These are phyloP conservation scores for Liquidambar formosana DNA, from an alignment of 164 flowering plant genomes.

Conservation along the genomic window DNA sequence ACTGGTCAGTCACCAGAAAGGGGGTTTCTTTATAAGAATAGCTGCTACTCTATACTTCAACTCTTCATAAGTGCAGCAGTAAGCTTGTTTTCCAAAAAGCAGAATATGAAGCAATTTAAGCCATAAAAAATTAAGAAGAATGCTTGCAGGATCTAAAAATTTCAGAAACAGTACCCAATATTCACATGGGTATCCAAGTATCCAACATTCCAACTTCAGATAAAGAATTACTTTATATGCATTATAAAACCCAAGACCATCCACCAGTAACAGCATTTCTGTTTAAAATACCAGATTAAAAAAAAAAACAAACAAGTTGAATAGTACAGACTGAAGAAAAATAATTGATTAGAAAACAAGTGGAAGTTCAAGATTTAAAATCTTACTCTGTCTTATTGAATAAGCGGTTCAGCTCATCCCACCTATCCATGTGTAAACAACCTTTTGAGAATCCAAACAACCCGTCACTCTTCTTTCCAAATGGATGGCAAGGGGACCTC, in stretches of 20 bases:
- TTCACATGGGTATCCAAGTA: too few species aligned
- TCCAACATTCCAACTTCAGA: too few species aligned
- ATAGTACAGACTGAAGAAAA: background rate
- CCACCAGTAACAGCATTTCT: too few species aligned
- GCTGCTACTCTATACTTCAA: too few species aligned
- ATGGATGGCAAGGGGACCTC: slow-evolving; percentile 62
- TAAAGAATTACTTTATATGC: too few species aligned
- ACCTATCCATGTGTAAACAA: slow-evolving; percentile 68
- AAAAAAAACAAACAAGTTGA: background rate
- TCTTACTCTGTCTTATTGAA: slow-evolving; percentile 72
- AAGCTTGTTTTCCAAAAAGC: background rate
- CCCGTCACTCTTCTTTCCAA: slow-evolving; percentile 49
- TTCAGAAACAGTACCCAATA: too few species aligned
- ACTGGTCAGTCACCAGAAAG: background rate
- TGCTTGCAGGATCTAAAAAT: too few species aligned
- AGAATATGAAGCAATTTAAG: too few species aligned
- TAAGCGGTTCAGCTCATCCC: slow-evolving; percentile 80
- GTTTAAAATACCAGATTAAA: too few species aligned
- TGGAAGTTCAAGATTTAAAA: background rate
- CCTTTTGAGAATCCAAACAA: slow-evolving; percentile 87
- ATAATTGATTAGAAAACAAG: slow-evolving; percentile 2
- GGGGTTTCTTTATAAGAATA: background rate
- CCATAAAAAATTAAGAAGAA: too few species aligned
- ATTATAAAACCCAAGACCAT: too few species aligned
- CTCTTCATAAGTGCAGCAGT: background rate